These are phyloP conservation scores for Vickermania ingenoplastis DNA, from an alignment of 208 protist genomes.

Conservation along the genomic window DNA sequence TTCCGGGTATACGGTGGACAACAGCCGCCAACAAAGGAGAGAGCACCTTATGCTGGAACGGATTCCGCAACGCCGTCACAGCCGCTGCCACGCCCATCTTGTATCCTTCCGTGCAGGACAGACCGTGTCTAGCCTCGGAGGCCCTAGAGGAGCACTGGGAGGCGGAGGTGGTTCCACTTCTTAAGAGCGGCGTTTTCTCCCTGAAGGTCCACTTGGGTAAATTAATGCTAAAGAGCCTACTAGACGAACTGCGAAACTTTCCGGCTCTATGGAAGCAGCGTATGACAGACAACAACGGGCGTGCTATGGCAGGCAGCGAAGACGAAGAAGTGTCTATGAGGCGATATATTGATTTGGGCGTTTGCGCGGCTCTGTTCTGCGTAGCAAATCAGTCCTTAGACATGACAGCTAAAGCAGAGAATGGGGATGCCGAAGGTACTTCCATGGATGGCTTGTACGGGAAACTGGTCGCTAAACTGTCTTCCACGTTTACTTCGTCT, in stretches of 20 bases:
- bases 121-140: no score
- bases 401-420: background rate
- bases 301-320: background rate
- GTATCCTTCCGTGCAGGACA: no score
- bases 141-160: no score
- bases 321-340: background rate
- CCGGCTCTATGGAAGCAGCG: background rate
- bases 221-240: background rate
- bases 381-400: background rate
- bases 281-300: background rate
- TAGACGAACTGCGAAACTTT: background rate
- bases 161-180: background rate
- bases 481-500: background rate
- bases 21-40: background rate
- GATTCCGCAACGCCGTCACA: background rate
- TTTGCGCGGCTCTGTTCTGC: background rate
- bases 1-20: background rate
- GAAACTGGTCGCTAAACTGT: background rate
- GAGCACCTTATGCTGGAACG: background rate
- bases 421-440: background rate
- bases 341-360: background rate
- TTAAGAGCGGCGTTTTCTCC: background rate
- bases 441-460: background rate
- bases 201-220: background rate
- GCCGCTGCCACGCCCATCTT: background rate